These are phyloP conservation scores for Sextonia rubra DNA, from an alignment of 164 flowering plant genomes.

Conservation along the genomic window DNA sequence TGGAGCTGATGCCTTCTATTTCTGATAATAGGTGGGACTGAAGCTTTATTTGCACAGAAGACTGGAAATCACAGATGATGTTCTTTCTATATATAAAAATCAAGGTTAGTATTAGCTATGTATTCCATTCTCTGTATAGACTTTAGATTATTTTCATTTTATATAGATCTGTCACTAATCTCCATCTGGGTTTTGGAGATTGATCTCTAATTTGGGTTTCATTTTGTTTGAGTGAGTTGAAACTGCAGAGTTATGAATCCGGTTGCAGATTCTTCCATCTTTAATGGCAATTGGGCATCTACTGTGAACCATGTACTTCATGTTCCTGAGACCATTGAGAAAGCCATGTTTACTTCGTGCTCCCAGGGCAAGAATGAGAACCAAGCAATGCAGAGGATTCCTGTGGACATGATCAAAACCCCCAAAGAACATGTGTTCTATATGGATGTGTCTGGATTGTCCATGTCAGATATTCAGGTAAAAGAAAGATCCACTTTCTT, in stretches of 20 bases:
- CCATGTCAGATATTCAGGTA: slow-evolving; percentile 78
- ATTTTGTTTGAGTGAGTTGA: neutral
- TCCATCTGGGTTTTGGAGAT: neutral
- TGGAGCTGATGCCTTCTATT: too few species aligned
- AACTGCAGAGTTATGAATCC: slow-evolving; percentile 6
- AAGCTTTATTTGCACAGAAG: slow-evolving; percentile 90
- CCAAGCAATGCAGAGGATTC: slow-evolving; percentile 19
- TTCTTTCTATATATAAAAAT: slow-evolving; percentile 74
- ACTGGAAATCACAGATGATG: slow-evolving; percentile 87
- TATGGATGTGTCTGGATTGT: slow-evolving; percentile 67
- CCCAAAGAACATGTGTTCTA: slow-evolving; percentile 52
- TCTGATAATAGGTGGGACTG: too few species aligned
- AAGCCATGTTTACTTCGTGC: neutral
- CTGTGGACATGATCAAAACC: slow-evolving; percentile 62
- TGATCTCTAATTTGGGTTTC: neutral
- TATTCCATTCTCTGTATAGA: too few species aligned
- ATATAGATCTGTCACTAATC: too few species aligned
- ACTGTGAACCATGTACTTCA: slow-evolving; percentile 7
- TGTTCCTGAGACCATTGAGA: slow-evolving; percentile 8
- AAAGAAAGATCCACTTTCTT: neutral
- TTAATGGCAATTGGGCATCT: neutral
- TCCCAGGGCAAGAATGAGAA: slow-evolving; percentile 6
- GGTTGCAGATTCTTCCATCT: neutral
- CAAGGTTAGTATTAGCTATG: too few species aligned
- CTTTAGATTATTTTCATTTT: too few species aligned